A percentile compares a stretch with the other conserved stretches of the same genome.
phyloP scores from a whole-genome alignment of 2,329 filamentous ascomycete genomes.

The Neodidymelliopsis sp. region DNA sequence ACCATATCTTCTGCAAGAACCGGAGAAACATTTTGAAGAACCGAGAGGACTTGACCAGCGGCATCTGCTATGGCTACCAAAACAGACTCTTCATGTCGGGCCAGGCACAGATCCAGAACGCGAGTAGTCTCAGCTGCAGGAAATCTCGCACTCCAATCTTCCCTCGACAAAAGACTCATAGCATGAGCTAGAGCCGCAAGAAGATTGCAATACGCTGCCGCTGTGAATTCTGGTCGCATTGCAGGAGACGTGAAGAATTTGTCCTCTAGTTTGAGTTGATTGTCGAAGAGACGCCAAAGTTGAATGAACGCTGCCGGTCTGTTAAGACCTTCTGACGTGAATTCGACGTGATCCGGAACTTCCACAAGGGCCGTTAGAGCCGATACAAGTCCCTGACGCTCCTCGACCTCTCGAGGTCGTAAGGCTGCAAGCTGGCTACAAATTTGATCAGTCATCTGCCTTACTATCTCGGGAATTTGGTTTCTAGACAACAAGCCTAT shows the following conservation, averaged over 20 bases:
- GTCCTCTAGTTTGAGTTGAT: constrained; percentile 47
- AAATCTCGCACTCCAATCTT: constrained; percentile 13
- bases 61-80: constrained; percentile 39
- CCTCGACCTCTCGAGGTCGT: constrained; percentile 68
- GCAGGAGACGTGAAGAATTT: constrained; percentile 50
- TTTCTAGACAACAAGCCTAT: constrained; percentile 66
- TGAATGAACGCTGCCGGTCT: constrained; percentile 23
- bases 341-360: background rate
- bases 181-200: constrained; percentile 48
- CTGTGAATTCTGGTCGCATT: constrained; percentile 70
- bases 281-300: constrained; percentile 43
- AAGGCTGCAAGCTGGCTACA: constrained; percentile 57
- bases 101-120: constrained; percentile 44
- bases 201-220: constrained; percentile 67
- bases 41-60: constrained; percentile 26
- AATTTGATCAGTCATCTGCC: constrained; percentile 53
- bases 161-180: constrained; percentile 12
- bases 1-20: constrained; percentile 27
- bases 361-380: constrained; percentile 53
- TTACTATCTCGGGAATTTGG: constrained; percentile 44
- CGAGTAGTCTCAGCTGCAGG: constrained; percentile 28
- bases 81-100: constrained; percentile 46
- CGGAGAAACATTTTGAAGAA: constrained; percentile 24
- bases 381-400: constrained; percentile 72
- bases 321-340: background rate